Conservation (phyloP, 306 rosid genomes). For the Castanea crenata region DNA sequence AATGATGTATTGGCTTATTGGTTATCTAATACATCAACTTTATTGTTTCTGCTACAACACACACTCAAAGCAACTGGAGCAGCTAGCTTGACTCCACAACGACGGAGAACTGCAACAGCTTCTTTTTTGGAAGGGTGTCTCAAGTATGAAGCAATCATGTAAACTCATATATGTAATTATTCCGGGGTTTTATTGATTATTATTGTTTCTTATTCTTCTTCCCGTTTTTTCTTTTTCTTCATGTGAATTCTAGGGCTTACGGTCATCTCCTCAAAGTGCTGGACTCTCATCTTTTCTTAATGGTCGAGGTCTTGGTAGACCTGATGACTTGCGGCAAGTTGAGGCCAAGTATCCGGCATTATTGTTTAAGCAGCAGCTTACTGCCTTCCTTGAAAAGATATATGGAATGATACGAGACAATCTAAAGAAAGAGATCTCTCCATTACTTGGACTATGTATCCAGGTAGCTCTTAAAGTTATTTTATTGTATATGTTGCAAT, state of each 20-base stretch:
- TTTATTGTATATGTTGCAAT: not conserved
- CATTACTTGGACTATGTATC: constrained; percentile 91
- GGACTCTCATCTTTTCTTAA: constrained; percentile 89
- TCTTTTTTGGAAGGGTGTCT: constrained; percentile 99
- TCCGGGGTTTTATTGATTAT: constrained; percentile 4
- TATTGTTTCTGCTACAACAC: constrained; percentile 93
- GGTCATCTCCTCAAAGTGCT: constrained; percentile 93
- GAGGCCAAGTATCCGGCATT: constrained; percentile 99
- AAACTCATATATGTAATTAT: constrained; percentile 17
- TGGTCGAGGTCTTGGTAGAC: constrained; percentile 83
- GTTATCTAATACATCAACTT: constrained; percentile 95
- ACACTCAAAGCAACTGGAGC: constrained; percentile 99
- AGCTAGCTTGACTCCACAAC: constrained; percentile 98
- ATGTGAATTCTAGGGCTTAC: constrained; percentile 65
- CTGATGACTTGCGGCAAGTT: constrained; percentile 95
- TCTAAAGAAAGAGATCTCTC: constrained; percentile 96
- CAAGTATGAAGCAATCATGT: constrained; percentile 57
- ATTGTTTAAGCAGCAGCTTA: constrained; percentile 97
- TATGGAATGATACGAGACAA: constrained; percentile 98
- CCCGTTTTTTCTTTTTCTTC: constrained; percentile 4
- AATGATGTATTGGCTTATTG: constrained; percentile 87
- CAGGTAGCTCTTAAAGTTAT: constrained; percentile 55
- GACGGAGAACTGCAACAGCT: constrained; percentile 88
- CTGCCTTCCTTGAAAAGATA: constrained; percentile 98
- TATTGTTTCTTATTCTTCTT: constrained; percentile 18